Conservation (phyloP, 2,329 filamentous ascomycete genomes). For the Xylariaceae sp. region DNA sequence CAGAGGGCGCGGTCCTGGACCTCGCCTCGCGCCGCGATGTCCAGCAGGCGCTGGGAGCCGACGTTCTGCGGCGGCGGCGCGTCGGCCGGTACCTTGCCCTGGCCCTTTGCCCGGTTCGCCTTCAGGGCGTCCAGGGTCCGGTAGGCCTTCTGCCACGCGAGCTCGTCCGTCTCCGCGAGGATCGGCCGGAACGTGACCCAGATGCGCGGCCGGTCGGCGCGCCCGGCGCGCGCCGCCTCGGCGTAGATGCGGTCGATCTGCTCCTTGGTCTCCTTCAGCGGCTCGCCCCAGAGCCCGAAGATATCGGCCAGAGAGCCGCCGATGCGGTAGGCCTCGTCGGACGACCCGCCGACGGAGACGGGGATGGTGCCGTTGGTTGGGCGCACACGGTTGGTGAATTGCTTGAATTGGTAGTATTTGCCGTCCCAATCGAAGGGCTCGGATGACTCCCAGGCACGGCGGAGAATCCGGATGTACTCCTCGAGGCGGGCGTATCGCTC, state of each 20-base stretch:
- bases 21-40: constrained; percentile 58
- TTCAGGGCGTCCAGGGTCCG: constrained; percentile 56
- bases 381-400: constrained; percentile 57
- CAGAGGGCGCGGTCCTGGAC: constrained; percentile 64
- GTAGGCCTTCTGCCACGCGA: constrained; percentile 64
- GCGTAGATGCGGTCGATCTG: constrained; percentile 64
- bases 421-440: constrained; percentile 65
- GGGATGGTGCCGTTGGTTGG: constrained; percentile 58
- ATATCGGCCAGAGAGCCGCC: constrained; percentile 63
- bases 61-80: constrained; percentile 56
- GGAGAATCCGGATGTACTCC: constrained; percentile 64
- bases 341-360: constrained; percentile 62
- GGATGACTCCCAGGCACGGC: constrained; percentile 58
- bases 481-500: constrained; percentile 61
- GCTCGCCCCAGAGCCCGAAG: constrained; percentile 66
- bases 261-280: constrained; percentile 64
- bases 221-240: constrained; percentile 59
- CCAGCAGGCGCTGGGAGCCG: constrained; percentile 60
- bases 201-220: constrained; percentile 58
- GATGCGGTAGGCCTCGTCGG: constrained; percentile 60
- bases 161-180: constrained; percentile 61
- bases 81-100: constrained; percentile 32
- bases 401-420: constrained; percentile 62
- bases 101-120: constrained; percentile 42
- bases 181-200: constrained; percentile 69